Conservation (phyloP, 768 basidiomycete species). For the Macrocybe gigantea region DNA sequence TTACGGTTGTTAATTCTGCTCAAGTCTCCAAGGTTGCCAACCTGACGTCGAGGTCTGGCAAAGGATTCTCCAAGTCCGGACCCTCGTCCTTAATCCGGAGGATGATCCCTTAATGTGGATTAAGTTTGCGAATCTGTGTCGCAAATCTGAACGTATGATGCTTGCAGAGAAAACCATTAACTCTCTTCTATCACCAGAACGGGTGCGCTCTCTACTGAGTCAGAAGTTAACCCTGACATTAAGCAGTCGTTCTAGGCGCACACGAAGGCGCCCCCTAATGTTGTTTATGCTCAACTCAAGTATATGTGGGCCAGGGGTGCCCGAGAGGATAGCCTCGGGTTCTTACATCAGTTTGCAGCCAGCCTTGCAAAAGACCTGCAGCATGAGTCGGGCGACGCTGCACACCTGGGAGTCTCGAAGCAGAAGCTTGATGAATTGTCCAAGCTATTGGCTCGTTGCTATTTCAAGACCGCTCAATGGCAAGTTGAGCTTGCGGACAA, state of each 20-base stretch:
- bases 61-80: conserved; percentile 91
- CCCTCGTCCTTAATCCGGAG: conserved; percentile 86
- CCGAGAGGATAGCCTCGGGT: conserved; percentile 71
- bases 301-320: conserved; percentile 91
- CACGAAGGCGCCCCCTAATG: conserved; percentile 84
- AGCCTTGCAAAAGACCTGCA: conserved; percentile 73
- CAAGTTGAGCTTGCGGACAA: conserved; percentile 74
- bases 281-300: conserved; percentile 94
- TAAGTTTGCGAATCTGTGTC: conserved; percentile 96
- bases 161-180: conserved; percentile 96
- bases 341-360: conserved; percentile 78
- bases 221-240: neutral
- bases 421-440: conserved; percentile 64
- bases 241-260: conserved; percentile 21
- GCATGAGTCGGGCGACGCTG: conserved; percentile 45
- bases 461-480: conserved; percentile 96
- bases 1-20: neutral
- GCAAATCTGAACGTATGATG: conserved; percentile 91
- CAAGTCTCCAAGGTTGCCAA: conserved; percentile 89
- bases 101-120: conserved; percentile 99
- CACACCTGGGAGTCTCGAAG: conserved; percentile 48
- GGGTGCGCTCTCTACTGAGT: conserved; percentile 29
- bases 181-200: conserved; percentile 75
- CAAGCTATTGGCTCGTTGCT: conserved; percentile 89
- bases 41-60: conserved; percentile 99